Percentiles rank a stretch among this genome's conserved stretches.
Evolutionary conservation across 768 basidiomycete genomes (phyloP).

Genomic region (Tylopilus rubrobrunneus): DNA sequence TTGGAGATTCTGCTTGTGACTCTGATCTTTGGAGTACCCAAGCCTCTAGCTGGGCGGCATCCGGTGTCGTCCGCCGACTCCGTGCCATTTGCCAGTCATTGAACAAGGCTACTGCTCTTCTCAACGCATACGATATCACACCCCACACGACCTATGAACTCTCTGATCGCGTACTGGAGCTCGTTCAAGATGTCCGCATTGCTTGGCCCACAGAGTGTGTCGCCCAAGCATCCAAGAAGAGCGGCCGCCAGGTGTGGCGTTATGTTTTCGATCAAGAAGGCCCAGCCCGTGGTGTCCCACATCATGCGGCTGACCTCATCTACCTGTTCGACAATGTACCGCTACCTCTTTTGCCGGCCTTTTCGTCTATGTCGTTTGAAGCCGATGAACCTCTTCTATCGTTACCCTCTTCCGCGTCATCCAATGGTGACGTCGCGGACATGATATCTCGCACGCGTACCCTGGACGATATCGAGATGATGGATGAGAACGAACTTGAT

Average conservation of each 20-base stretch:
- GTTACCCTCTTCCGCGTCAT: constrained; percentile 28
- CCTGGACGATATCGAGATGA: constrained; percentile 24
- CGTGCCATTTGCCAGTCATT: constrained; percentile 75
- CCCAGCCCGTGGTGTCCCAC: constrained; percentile 57
- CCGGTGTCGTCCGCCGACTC: constrained; percentile 59
- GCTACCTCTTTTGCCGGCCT: constrained; percentile 40
- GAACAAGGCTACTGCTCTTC: constrained; percentile 52
- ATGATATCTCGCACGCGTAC: constrained; percentile 16
- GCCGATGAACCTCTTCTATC: constrained; percentile 31
- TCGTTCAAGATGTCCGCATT: constrained; percentile 70
- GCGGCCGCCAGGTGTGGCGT: constrained; percentile 66
- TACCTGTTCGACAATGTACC: constrained; percentile 79
- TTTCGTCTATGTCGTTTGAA: constrained; percentile 33
- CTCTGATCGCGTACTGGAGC: constrained; percentile 62
- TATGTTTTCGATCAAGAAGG: constrained; percentile 84
- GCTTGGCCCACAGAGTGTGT: constrained; percentile 76
- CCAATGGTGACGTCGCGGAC: constrained; percentile 17
- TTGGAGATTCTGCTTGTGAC: constrained; percentile 68
- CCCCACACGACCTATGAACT: constrained; percentile 64
- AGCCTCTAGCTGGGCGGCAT: constrained; percentile 59
- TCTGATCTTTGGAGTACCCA: constrained; percentile 59
- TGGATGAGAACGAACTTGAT: constrained; percentile 24
- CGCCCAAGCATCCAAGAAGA: constrained; percentile 45
- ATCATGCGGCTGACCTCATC: constrained; percentile 68
- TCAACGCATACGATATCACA: constrained; percentile 71